Evolutionary conservation across 148 eudicot species (phyloP), one percentile per base, ranked within the genome.

Genomic region (Camellia japonica): DNA sequence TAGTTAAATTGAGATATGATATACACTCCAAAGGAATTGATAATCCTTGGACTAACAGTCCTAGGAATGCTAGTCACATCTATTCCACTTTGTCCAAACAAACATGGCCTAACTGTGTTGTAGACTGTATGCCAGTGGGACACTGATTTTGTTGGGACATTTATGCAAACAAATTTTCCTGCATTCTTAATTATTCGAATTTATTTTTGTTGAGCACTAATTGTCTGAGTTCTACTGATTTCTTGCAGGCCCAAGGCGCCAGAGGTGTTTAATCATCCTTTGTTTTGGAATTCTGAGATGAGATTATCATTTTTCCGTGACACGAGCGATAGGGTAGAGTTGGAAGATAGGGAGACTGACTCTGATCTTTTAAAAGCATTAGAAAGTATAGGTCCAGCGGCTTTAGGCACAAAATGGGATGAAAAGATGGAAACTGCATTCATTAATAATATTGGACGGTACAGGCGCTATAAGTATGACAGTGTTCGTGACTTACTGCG

Each of bases 321-420:
- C 59, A 84, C 94, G 12, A 95, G 98, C 80, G 98, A 95, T 81
- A 88, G 98, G 80, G 94, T 95, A 71, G 98, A 95, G 84, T 66
- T 90, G 65, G 96, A 95, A 86, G 97, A 93, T 76, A 87, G 98
- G 80, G 93, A 84, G 81, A 68, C 76, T 73, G 49, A 46, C 71
- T 91, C 95, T 52, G 75, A 74, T 78, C 83, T 95, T 72, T 77
- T 95, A 16, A 82, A 66, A 59, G 90, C 88, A 19, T 78, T 95
- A 82, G 97, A 95, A 86, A 85, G 89, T 80, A 84, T 84, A 78
- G 94, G 88, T 58, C 84, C 91, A 6, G 71, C 64, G 72, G 95
- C 93, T 74, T 82, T 91, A 55, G 95, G 91, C 68, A 81, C 84
- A 20, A 89, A 86, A 82, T 94, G 98, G 98, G 84, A 94, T 74